These are phyloP conservation scores for Tricholomella constricta DNA, from an alignment of 768 basidiomycete species.

Conservation along the genomic window DNA sequence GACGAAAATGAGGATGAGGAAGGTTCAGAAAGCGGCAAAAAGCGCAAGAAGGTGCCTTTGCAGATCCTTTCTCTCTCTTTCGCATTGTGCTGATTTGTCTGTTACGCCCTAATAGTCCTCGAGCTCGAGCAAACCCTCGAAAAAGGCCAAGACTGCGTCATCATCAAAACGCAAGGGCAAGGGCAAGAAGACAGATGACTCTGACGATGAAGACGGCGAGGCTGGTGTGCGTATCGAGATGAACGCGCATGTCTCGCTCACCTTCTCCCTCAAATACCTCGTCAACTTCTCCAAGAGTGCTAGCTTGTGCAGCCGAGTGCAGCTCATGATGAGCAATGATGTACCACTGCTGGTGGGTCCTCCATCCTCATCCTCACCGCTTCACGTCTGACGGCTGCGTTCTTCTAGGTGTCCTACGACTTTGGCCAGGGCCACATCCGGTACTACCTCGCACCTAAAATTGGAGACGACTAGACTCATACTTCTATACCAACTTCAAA, in stretches of 20 bases:
- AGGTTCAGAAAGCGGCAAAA: conserved; percentile 56
- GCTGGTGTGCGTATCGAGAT: conserved; percentile 76
- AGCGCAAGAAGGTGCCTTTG: conserved; percentile 71
- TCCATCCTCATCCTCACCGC: background rate
- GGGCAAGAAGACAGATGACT: conserved; percentile 50
- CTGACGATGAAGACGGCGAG: conserved; percentile 53
- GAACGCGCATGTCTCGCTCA: conserved; percentile 88
- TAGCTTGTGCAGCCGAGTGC: conserved; percentile 68
- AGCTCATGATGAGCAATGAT: conserved; percentile 89
- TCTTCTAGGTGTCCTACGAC: conserved; percentile 75
- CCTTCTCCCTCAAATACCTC: conserved; percentile 96
- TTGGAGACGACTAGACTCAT: conserved; percentile 63
- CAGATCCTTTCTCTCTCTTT: background rate
- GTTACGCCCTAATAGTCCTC: conserved; percentile 29
- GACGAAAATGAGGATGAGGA: conserved; percentile 55
- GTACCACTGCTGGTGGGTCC: conserved; percentile 79
- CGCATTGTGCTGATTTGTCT: conserved; percentile 4
- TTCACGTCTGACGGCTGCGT: no score
- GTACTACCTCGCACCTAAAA: conserved; percentile 97
- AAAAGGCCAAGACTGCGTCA: conserved; percentile 43
- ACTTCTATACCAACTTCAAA: background rate
- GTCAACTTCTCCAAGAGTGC: conserved; percentile 95
- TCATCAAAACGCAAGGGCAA: conserved; percentile 52
- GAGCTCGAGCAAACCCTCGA: conserved; percentile 43
- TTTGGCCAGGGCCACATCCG: conserved; percentile 88